Conservation (phyloP, 129 eudicot genomes). For the Logfia minima region DNA sequence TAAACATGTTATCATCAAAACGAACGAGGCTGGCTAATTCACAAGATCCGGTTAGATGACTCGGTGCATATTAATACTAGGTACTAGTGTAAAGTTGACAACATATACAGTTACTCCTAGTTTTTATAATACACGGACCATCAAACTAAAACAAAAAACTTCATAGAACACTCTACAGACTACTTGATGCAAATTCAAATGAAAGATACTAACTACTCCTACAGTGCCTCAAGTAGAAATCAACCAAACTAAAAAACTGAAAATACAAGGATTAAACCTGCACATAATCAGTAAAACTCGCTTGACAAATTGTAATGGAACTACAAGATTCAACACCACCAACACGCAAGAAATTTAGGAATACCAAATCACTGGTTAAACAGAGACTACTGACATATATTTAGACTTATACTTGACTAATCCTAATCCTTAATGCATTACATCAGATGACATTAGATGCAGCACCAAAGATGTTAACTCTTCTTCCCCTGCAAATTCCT, state of each 20-base stretch:
- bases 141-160: not conserved
- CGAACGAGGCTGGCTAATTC: not conserved
- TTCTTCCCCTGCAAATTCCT: slow-evolving; percentile 33
- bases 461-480: not conserved
- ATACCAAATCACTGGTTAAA: not conserved
- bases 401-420: slow-evolving; percentile 1
- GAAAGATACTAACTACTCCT: not conserved
- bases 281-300: not conserved
- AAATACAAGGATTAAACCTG: not conserved
- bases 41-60: not conserved
- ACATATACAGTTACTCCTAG: too few relatives aligned
- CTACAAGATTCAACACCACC: slow-evolving; percentile 12
- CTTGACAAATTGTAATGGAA: not conserved
- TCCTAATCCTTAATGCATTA: slow-evolving; percentile 8
- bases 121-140: too few relatives aligned
- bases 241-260: too few relatives aligned
- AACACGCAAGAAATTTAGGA: not conserved
- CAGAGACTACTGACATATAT: not conserved
- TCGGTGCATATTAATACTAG: too few relatives aligned
- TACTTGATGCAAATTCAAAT: not conserved
- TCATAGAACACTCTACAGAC: too few relatives aligned
- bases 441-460: not conserved
- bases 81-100: not conserved
- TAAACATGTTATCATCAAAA: too few relatives aligned
- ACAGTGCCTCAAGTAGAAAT: too few relatives aligned